A percentile compares a stretch with the other conserved stretches of the same genome.
Conservation (phyloP, 176 grass and related monocot genomes). For the Hsuehochloa calcarea region DNA sequence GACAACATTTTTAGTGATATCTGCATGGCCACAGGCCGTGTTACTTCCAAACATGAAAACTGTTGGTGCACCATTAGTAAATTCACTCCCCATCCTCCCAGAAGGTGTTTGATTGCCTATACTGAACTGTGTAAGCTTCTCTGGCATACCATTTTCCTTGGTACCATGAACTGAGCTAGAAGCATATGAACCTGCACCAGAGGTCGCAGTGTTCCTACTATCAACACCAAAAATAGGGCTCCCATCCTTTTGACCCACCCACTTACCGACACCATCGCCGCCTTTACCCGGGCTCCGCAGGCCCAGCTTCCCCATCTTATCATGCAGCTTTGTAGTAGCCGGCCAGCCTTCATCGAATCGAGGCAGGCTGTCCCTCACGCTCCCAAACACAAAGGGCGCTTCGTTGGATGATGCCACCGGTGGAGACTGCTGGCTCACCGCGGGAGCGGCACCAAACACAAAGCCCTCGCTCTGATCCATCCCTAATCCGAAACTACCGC, state of each 20-base stretch:
- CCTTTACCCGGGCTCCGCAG: constrained; percentile 27
- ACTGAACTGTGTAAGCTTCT: not conserved
- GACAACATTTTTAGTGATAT: not conserved
- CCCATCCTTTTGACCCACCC: not conserved
- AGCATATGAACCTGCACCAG: constrained; percentile 6
- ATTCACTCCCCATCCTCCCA: not conserved
- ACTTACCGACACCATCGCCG: not conserved
- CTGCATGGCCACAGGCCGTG: not conserved
- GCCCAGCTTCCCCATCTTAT: constrained; percentile 60
- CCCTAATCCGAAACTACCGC: not conserved
- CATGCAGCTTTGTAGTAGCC: constrained; percentile 31
- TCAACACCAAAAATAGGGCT: constrained; percentile 24
- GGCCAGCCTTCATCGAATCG: constrained; percentile 32
- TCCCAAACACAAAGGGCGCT: constrained; percentile 41
- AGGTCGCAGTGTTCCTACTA: not conserved
- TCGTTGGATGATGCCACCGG: not conserved
- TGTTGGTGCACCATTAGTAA: not conserved
- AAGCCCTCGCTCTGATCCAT: not conserved
- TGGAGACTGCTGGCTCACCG: constrained; percentile 14
- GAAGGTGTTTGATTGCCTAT: constrained; percentile 9
- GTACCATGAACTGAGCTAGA: not conserved
- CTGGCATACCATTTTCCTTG: constrained; percentile 13
- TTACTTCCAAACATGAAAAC: not conserved
- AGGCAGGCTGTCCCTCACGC: constrained; percentile 43
- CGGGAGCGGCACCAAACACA: constrained; percentile 36